Evolutionary conservation across 305 asterid species (phyloP), one percentile per base, ranked within the genome.

Genomic region (Fraxinus ornus): DNA sequence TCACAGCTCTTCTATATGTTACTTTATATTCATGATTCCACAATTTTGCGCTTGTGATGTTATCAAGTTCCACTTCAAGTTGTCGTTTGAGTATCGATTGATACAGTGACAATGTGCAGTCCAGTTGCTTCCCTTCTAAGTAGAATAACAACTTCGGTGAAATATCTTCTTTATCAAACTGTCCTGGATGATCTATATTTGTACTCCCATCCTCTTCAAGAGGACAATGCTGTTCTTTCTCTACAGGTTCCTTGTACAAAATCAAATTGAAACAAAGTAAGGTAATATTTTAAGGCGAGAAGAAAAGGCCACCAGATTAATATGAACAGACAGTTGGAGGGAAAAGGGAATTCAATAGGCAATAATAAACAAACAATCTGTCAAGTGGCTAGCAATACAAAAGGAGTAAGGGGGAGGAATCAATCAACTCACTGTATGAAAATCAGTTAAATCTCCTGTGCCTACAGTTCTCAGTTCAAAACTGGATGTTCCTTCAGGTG

Each of bases 1-100:
- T 79, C 36, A 75, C 82, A 78, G 85, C 83, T 81, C 91, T 94
- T 83, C 84, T 81, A 87, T 90, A 97, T 28, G 92, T 91, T 81
- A 97, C 83, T 86, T 86, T 93, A 88, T 91, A 83, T 71, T 80
- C 84, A 86, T 84, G 92, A 83, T 85, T 92, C 99, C 98, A 97
- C 80, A 97, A 72, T 84, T 85, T 90, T 33, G 93, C 79, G 79
- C 84, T 87, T 52, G 87, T 35, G 75, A 80, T 79, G 78, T 83
- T 84, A 81, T 92, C 92, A 81, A 84, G 83, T 75, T 86, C 92
- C 74, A 79, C 83, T 88, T 88, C 92, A 30, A 86, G 86, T 76
- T 89, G 89, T 79, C 79, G 93, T 79, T 88, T 88, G 68, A 92
- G 86, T 81, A 97, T 87, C 78, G 94, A 90, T 84, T 97, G 99